Percentiles rank a stretch among this genome's conserved stretches.
These are phyloP conservation scores for Termitomyces sp. DNA, from an alignment of 768 basidiomycete genomes.

Conservation along the genomic window DNA sequence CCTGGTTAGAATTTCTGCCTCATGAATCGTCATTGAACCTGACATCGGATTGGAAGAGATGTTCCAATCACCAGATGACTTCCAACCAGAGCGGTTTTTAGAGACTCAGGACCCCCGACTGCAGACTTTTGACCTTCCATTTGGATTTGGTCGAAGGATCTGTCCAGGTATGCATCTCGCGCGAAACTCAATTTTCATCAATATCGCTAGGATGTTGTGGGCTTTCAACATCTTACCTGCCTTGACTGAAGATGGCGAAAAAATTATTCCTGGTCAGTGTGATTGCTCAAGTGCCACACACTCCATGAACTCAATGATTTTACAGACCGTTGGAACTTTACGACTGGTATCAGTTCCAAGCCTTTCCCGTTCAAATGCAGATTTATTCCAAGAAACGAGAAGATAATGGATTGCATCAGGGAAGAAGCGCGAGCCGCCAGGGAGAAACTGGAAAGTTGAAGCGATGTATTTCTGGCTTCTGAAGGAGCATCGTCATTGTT, in stretches of 20 bases:
- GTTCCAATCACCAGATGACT: constrained; percentile 30
- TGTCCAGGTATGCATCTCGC: constrained; percentile 34
- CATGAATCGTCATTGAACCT: not conserved
- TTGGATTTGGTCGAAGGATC: constrained; percentile 36
- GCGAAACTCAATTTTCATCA: constrained; percentile 28
- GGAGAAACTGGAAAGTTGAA: not conserved
- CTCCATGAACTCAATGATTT: not conserved
- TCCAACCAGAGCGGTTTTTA: constrained; percentile 36
- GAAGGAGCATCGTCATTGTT: too few relatives aligned
- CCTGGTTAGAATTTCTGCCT: constrained; percentile 15
- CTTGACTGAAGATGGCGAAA: constrained; percentile 5
- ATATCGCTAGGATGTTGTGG: constrained; percentile 30
- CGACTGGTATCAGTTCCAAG: constrained; percentile 29
- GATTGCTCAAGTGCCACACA: not conserved
- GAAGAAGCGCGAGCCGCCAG: constrained; percentile 19
- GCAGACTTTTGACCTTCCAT: constrained; percentile 28
- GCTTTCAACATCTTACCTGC: constrained; percentile 26
- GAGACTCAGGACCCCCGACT: constrained; percentile 24
- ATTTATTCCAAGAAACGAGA: constrained; percentile 20
- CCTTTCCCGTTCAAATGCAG: constrained; percentile 28
- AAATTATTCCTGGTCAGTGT: not conserved
- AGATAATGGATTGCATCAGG: constrained; percentile 17
- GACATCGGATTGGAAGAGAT: constrained; percentile 6
- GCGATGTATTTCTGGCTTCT: not conserved
- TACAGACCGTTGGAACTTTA: constrained; percentile 11